phyloP scores from a whole-genome alignment of 306 rosid species.

The Pachyrhizus erosus region DNA sequence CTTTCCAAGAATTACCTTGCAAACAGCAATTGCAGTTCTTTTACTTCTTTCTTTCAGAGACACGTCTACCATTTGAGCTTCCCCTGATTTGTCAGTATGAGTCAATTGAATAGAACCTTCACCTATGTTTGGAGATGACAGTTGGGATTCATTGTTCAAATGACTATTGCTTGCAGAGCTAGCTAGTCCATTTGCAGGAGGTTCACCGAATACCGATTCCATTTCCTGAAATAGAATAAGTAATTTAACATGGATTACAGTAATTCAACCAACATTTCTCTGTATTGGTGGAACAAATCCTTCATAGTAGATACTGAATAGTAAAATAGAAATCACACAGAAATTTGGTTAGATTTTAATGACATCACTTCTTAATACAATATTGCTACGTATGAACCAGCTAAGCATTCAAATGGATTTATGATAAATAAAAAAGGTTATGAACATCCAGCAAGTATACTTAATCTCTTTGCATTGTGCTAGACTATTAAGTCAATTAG shows the following conservation, averaged over 20 bases:
- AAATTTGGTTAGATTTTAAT: conserved; percentile 13
- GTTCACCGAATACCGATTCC: conserved; percentile 79
- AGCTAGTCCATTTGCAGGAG: conserved; percentile 54
- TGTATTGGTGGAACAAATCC: neutral
- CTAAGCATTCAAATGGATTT: conserved; percentile 2
- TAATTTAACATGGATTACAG: conserved; percentile 5
- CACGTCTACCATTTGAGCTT: conserved; percentile 96
- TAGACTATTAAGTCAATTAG: neutral
- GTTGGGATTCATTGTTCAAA: conserved; percentile 44
- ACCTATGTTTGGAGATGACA: conserved; percentile 33
- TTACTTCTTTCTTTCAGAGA: conserved; percentile 72
- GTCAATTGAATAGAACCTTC: conserved; percentile 58
- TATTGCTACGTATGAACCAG: neutral
- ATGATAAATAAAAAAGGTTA: neutral
- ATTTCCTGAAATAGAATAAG: conserved; percentile 65
- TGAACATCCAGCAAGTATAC: conserved; percentile 9
- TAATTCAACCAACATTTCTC: conserved; percentile 7
- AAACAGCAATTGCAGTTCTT: conserved; percentile 74
- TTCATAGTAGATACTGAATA: conserved; percentile 13
- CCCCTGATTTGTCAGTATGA: conserved; percentile 72
- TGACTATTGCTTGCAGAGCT: conserved; percentile 47
- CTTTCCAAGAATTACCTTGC: conserved; percentile 91
- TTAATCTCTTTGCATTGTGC: neutral
- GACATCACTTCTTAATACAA: neutral
- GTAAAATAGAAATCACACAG: conserved; percentile 14